Conservation (phyloP, 495 filamentous ascomycete species). For the Lophium mytilinum region DNA sequence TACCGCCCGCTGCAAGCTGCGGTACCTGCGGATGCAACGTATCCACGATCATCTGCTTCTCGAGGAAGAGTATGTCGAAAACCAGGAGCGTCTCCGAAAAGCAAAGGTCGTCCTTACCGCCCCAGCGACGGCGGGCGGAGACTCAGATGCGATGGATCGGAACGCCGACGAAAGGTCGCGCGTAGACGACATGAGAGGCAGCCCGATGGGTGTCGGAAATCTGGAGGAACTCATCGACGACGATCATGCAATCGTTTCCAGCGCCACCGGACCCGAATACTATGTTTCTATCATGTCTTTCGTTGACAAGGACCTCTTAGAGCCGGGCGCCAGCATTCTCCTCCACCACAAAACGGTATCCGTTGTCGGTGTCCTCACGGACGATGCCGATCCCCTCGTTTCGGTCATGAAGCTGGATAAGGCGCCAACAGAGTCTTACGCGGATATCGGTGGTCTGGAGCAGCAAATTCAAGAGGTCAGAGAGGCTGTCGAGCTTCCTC, state of each 20-base stretch:
- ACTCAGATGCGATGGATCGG: conserved; percentile 61
- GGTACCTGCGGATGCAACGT: conserved; percentile 94
- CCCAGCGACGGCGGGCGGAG: conserved; percentile 44
- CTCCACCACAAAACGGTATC: conserved; percentile 97
- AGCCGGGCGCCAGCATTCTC: conserved; percentile 91
- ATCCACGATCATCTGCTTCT: conserved; percentile 95
- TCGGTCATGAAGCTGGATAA: conserved; percentile 99
- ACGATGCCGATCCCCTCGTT: conserved; percentile 91
- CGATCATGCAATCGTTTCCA: conserved; percentile 97
- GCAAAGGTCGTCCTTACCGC: conserved; percentile 68
- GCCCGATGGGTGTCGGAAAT: conserved; percentile 97
- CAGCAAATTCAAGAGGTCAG: conserved; percentile 94
- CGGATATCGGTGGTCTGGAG: conserved; percentile 95
- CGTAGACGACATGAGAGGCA: conserved; percentile 97
- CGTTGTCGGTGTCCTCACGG: conserved; percentile 94
- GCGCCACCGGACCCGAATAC: conserved; percentile 95
- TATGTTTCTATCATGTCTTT: conserved; percentile 99
- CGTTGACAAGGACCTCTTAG: conserved; percentile 96
- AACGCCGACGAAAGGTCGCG: conserved; percentile 93
- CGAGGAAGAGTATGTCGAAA: conserved; percentile 98
- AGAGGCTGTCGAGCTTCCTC: conserved; percentile 90
- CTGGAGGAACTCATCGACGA: conserved; percentile 99
- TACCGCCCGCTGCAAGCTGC: conserved; percentile 93
- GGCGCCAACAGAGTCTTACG: conserved; percentile 95
- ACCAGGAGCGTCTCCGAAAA: conserved; percentile 90